Evolutionary conservation across 768 basidiomycete species (phyloP).

Genomic region (Pluteus cervinus): DNA sequence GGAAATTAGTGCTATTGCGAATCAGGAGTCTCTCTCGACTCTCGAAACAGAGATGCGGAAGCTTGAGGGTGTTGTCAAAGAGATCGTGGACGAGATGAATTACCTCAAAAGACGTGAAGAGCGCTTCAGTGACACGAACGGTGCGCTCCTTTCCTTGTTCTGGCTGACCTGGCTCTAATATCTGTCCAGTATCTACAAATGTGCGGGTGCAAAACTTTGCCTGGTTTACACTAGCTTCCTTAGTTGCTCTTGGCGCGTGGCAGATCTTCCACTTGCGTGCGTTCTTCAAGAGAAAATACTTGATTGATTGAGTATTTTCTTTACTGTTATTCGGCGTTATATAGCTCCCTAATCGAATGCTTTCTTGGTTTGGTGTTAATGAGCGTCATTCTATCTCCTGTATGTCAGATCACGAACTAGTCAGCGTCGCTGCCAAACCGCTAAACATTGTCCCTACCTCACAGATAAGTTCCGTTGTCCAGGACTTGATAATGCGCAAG

Average conservation of each 20-base stretch:
- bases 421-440: too few species aligned
- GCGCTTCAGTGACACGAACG: conserved; percentile 80
- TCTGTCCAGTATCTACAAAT: conserved; percentile 78
- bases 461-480: too few species aligned
- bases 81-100: conserved; percentile 88
- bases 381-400: too few species aligned
- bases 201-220: conserved; percentile 88
- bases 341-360: too few species aligned
- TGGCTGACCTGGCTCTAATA: conserved; percentile 4
- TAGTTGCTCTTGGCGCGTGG: conserved; percentile 83
- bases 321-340: too few species aligned
- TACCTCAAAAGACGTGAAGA: conserved; percentile 91
- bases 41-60: conserved; percentile 99
- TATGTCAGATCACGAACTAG: too few species aligned
- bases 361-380: too few species aligned
- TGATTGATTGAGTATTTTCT: too few species aligned
- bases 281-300: conserved; percentile 95
- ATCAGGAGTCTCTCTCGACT: conserved; percentile 92
- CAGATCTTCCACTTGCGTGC: conserved; percentile 91
- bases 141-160: conserved; percentile 36
- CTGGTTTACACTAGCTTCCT: conserved; percentile 76
- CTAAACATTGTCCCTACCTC: too few species aligned
- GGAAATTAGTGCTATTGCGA: conserved; percentile 82
- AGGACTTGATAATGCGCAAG: too few species aligned
- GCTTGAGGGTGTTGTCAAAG: conserved; percentile 89